phyloP scores from a whole-genome alignment of 768 basidiomycete species.

The Podaxis carcinomalis region DNA sequence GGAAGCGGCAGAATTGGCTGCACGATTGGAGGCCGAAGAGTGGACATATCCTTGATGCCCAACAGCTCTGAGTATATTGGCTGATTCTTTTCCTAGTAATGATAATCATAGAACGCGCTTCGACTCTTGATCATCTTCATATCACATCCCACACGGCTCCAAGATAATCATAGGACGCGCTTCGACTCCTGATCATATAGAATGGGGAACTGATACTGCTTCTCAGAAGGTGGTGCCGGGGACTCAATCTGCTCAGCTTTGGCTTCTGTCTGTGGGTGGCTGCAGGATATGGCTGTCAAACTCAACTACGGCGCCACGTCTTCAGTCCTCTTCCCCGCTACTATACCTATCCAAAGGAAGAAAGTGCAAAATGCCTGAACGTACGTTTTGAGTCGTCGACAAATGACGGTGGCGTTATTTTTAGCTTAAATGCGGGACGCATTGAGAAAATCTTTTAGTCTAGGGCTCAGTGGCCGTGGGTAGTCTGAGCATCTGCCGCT shows the following conservation, averaged over 20 bases:
- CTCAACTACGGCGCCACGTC: too few species aligned
- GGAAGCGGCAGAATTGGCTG: background rate
- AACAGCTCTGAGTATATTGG: background rate
- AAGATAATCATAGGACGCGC: background rate
- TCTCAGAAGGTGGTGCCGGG: too few species aligned
- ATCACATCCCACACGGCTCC: too few species aligned
- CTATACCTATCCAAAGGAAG: too few species aligned
- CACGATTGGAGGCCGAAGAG: slow-evolving; percentile 3
- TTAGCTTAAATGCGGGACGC: background rate
- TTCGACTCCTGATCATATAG: background rate
- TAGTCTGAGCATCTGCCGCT: too few species aligned
- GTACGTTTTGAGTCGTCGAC: too few species aligned
- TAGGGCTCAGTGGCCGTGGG: too few species aligned
- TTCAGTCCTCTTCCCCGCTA: too few species aligned
- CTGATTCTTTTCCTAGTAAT: background rate
- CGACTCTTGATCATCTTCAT: background rate
- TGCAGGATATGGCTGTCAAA: too few species aligned
- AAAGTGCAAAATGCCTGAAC: background rate
- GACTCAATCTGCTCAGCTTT: too few species aligned
- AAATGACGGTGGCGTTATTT: background rate
- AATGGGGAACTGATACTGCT: background rate
- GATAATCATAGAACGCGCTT: background rate
- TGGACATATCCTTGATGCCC: background rate
- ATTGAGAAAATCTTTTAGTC: background rate
- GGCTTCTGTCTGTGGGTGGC: too few species aligned